Conservation (phyloP, 306 rosid genomes). For the Arachis hypogaea region DNA sequence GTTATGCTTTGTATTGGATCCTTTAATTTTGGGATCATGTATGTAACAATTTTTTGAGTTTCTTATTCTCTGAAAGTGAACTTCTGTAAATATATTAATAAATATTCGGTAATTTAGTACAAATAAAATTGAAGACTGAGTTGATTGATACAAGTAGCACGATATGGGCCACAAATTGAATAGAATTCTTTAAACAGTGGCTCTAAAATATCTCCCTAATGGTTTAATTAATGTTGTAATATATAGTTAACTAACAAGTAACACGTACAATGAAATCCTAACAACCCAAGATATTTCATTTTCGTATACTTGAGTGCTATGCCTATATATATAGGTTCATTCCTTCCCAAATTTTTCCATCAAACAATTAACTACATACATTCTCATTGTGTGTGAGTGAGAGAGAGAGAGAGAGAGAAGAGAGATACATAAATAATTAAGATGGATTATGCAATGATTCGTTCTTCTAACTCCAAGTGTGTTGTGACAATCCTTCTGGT, state of each 20-base stretch:
- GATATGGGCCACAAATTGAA: background rate
- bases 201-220: slow-evolving; percentile 4
- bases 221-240: background rate
- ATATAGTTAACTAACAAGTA: background rate
- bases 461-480: slow-evolving; percentile 27
- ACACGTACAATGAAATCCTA: too few relatives aligned
- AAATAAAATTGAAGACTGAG: too few relatives aligned
- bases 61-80: too few relatives aligned
- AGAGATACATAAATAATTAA: slow-evolving; percentile 22
- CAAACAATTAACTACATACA: background rate
- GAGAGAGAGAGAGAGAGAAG: background rate
- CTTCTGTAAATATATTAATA: too few relatives aligned
- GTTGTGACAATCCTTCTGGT: slow-evolving; percentile 35
- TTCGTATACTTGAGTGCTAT: slow-evolving; percentile 13
- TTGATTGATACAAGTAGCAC: too few relatives aligned
- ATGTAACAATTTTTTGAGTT: too few relatives aligned
- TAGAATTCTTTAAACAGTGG: background rate
- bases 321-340: background rate
- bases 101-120: too few relatives aligned
- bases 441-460: too few relatives aligned
- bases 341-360: slow-evolving; percentile 13
- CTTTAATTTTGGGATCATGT: too few relatives aligned
- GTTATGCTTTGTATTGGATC: too few relatives aligned
- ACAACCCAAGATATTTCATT: background rate
- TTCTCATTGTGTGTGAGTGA: background rate